Evolutionary conservation across 2,329 filamentous ascomycete species (phyloP).

Genomic region (Epichloe hybrida): DNA sequence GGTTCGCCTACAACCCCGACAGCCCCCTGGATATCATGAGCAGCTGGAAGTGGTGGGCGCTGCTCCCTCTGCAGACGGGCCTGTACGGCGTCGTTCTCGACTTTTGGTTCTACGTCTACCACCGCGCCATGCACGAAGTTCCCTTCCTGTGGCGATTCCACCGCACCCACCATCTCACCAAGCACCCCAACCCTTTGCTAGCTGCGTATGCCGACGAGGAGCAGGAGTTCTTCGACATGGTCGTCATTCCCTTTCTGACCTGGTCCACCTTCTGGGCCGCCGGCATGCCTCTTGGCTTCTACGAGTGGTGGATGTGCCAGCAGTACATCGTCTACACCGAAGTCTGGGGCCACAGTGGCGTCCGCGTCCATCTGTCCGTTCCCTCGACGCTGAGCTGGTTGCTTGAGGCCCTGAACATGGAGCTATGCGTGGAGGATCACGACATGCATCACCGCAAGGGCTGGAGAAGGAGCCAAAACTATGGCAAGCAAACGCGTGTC

Average conservation of each 20-base stretch:
- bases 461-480: conserved; percentile 22
- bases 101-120: conserved; percentile 28
- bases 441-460: conserved; percentile 25
- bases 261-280: conserved; percentile 18
- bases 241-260: conserved; percentile 24
- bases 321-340: conserved; percentile 28
- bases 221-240: conserved; percentile 28
- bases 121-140: conserved; percentile 27
- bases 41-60: conserved; percentile 14
- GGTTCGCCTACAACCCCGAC: conserved; percentile 15
- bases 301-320: conserved; percentile 32
- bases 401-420: conserved; percentile 17
- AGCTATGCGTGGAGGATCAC: conserved; percentile 28
- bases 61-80: conserved; percentile 22
- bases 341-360: conserved; percentile 23
- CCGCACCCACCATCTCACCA: conserved; percentile 30
- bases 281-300: conserved; percentile 30
- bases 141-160: conserved; percentile 27
- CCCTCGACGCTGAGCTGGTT: conserved; percentile 20
- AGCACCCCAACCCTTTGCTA: conserved; percentile 22
- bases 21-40: conserved; percentile 5
- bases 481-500: conserved; percentile 10
- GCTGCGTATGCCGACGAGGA: conserved; percentile 24
- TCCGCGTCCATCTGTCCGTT: conserved; percentile 22
- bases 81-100: conserved; percentile 17